Evolutionary conservation across 352 stramenopile species (phyloP).

Genomic region (Globisporangium carolinianum): DNA sequence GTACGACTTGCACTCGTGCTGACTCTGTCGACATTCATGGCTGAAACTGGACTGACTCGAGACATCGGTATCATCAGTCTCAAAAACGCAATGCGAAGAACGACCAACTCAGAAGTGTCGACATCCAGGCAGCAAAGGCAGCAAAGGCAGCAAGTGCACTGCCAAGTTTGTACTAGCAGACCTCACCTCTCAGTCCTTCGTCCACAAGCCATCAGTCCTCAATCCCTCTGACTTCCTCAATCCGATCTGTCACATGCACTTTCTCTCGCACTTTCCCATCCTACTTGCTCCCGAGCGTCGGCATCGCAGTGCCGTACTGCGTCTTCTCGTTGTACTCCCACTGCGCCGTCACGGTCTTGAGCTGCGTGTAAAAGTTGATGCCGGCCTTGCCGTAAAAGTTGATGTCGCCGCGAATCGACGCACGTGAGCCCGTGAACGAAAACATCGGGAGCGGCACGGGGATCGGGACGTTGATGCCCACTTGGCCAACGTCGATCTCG

Average conservation of each 20-base stretch:
- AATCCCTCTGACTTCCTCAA: too few relatives aligned
- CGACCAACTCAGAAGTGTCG: too few relatives aligned
- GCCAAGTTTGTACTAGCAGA: too few relatives aligned
- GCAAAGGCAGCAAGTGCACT: too few relatives aligned
- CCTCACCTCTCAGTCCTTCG: too few relatives aligned
- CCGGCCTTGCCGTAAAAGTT: constrained; percentile 97
- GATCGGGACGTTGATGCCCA: constrained; percentile 96
- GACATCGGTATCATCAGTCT: too few relatives aligned
- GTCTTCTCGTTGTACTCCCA: constrained; percentile 91
- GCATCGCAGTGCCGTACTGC: constrained; percentile 90
- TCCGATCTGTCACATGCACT: neutral
- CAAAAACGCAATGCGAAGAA: too few relatives aligned
- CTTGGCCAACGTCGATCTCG: constrained; percentile 94
- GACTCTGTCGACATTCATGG: too few relatives aligned
- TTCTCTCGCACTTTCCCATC: constrained; percentile 1
- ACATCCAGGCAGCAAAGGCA: too few relatives aligned
- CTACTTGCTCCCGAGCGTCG: constrained; percentile 76
- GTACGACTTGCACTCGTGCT: too few relatives aligned
- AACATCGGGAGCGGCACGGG: constrained; percentile 97
- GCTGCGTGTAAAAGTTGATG: constrained; percentile 97
- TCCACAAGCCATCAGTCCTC: too few relatives aligned
- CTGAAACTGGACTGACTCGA: too few relatives aligned
- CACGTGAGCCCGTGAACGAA: constrained; percentile 95
- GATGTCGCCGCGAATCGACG: constrained; percentile 92
- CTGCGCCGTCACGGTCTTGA: constrained; percentile 96